Evolutionary conservation across 2,329 filamentous ascomycete genomes (phyloP), one percentile per base, ranked within the genome.

Genomic region (Metarhizium guizhouense): DNA sequence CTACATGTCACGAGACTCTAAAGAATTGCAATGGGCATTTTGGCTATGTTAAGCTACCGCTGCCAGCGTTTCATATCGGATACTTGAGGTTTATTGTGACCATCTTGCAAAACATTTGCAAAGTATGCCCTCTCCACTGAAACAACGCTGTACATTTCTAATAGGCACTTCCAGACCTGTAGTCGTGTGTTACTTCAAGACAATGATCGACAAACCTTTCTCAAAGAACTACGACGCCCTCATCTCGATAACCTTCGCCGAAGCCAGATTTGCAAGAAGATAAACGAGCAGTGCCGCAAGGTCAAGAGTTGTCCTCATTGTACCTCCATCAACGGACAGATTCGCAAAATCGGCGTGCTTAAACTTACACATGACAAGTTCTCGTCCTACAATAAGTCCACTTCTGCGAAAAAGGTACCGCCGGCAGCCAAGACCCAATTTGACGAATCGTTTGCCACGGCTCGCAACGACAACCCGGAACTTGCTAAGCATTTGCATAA

Each of bases 341-440:
- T 97, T 58, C 88, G 92, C 65, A 97, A 96, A 72, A 82, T 91
- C 36, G 87, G 90, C 32, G 87, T 92, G 16, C 80, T 96, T 62
- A 97, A 96, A 73, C 85, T 99, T 54, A 85, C 88, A 13, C 93
- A 97, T 72, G 90, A 96, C 76, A 94, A 93, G 66, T 99, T 92
- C 67, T 82, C 87, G 49, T 81, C 86, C 18, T 97, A 84, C 77
- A 95, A 94, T 70, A 86, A 87, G 59, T 97, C 93, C 1, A 92
- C 88, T 4, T 86, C 93, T 0, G 83, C 83, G 58, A 91, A 88
- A 68, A 97, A 97, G 73, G 78, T 87, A 13, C 80, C 88, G 0
- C 94, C 94, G 0, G 78, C 83, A 54, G 87, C 87, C 72, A 95
- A 96, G 72, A 75, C 87, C 42, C 80, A 82, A 30, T 97, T 95